These are phyloP conservation scores for Gossypium turneri DNA, from an alignment of 345 rosid species.

Conservation along the genomic window DNA sequence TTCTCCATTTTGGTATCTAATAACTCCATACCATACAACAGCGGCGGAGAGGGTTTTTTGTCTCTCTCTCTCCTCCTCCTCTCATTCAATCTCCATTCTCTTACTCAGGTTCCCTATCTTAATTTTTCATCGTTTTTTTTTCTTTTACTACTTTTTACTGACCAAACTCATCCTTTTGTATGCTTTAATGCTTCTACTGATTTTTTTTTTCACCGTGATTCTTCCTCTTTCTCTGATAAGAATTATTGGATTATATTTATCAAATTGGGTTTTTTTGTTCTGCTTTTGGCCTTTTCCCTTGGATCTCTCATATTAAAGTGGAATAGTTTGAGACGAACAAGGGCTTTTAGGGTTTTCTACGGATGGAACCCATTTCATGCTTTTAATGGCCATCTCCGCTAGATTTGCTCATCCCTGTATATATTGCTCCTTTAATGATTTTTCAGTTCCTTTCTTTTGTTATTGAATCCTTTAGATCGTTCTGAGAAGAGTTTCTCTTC, in stretches of 20 bases:
- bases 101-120: slow-evolving; percentile 7
- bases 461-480: slow-evolving; percentile 1
- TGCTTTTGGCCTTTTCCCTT: background rate
- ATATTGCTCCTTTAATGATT: background rate
- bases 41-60: slow-evolving; percentile 4
- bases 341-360: slow-evolving; percentile 1
- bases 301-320: background rate
- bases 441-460: background rate
- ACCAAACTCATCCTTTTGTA: background rate
- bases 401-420: background rate
- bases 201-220: background rate
- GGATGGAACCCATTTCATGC: background rate
- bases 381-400: background rate
- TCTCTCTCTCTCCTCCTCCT: background rate
- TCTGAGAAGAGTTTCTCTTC: background rate
- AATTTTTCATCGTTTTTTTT: background rate
- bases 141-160: background rate
- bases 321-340: background rate
- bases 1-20: background rate
- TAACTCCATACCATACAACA: background rate
- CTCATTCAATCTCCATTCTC: background rate
- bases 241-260: background rate
- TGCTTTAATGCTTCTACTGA: background rate
- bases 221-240: background rate
- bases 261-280: background rate